phyloP scores from a whole-genome alignment of 768 basidiomycete genomes.

The Lactarius sp. region DNA sequence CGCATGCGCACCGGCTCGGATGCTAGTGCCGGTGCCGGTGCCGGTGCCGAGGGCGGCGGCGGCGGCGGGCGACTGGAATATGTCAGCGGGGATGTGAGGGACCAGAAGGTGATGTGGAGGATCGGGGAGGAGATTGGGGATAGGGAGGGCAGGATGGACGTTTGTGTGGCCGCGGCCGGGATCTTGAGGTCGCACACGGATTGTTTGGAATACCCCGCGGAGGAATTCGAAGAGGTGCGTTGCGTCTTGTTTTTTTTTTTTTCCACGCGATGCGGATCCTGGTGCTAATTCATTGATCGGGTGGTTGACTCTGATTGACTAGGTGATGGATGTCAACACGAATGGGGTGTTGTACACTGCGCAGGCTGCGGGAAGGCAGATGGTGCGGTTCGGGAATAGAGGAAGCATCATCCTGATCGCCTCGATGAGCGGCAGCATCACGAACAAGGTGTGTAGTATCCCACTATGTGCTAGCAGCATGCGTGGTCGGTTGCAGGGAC shows the following conservation, averaged over 20 bases:
- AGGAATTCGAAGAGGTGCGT: conserved; percentile 58
- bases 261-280: background rate
- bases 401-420: conserved; percentile 43
- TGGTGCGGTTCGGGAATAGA: conserved; percentile 33
- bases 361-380: conserved; percentile 37
- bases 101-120: conserved; percentile 58
- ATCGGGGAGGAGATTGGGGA: conserved; percentile 55
- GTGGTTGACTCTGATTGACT: background rate
- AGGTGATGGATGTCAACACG: conserved; percentile 65
- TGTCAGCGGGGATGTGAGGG: conserved; percentile 55
- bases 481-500: background rate
- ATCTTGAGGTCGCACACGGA: conserved; percentile 55
- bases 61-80: conserved; percentile 46
- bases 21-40: too few species aligned
- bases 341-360: conserved; percentile 38
- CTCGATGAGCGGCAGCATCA: conserved; percentile 46
- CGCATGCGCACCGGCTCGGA: conserved; percentile 26
- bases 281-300: background rate
- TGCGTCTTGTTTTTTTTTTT: background rate
- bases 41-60: conserved; percentile 17
- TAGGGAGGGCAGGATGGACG: conserved; percentile 65
- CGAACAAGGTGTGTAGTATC: conserved; percentile 51
- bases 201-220: conserved; percentile 60
- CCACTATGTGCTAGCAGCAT: background rate
- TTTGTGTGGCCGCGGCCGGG: conserved; percentile 75